Base-by-base conservation (phyloP, 805 yeast species). In the Yamadazyma phyllophila region DNA sequence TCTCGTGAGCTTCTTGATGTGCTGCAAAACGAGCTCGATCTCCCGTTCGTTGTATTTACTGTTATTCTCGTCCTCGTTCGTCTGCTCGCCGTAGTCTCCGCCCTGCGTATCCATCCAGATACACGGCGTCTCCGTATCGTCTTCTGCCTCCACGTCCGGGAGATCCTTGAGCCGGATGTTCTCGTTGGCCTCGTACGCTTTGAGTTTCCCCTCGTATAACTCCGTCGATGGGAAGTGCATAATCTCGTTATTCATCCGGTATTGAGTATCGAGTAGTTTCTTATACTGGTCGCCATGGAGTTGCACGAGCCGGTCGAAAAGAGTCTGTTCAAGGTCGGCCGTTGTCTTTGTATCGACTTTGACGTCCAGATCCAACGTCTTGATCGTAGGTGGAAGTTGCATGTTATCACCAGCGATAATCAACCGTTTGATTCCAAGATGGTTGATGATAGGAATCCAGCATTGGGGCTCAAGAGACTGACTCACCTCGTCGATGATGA, bases 91-190 rank as follows among this genome's bases (percentile, higher is more conserved):
- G 56, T 74, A 90, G 31, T 83, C 86, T 7, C 89, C 96, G 13
- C 96, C 96, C 65, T 89, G 94, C 0, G 98, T 94, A 57, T 94
- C 98, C 52, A 85, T 83, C 96, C 97, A 91, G 1, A 89, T 68
- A 40, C 73, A 68, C 2, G 83, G 79, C 1, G 70, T 68, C 1
- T 60, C 61, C 0, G 92, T 80, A 8, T 78, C 82, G 20, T 83
- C 90, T 38, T 71, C 74, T 2, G 61, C 61, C 11, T 30, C 37
- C 0, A 77, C 75, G 2, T 50, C 46, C 1, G 54, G 51, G 16
- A 91, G 55, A 53, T 88, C 95, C 1, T 60, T 51, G 7, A 90
- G 69, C 1, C 67, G 61, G 26, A 79, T 76, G 11, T 65, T 57
- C 3, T 72, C 72, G 10, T 88, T 94, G 0, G 80, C 65, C 0